Evolutionary conservation across 1,284 basidiomycete genomes (phyloP), one percentile per base, ranked within the genome.

Genomic region (Trichosporon ovoides): DNA sequence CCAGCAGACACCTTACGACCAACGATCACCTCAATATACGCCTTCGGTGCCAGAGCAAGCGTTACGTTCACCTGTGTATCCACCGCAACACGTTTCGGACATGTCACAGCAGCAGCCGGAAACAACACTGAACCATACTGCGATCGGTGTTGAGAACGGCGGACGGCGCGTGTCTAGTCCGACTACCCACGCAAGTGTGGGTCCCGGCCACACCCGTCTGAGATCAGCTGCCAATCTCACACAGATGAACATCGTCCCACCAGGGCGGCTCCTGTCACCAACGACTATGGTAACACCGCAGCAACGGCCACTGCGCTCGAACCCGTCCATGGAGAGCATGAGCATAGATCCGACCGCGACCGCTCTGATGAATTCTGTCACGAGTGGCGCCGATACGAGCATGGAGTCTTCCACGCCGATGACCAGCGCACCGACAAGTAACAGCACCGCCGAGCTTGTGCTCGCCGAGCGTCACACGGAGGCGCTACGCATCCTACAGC

Each of bases 401-500:
- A 31, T 48, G 14, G 43, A 48, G 28, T 16, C 24, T 2, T 28
- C 43, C 14, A 31, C 43, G 3, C 46, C 48, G 9, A 49, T 38
- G 12, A 18, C 48, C 10, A 24, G 36, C 13, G 36, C 18, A 9
- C 28, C 48, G 3, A 31, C 55, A 2, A 49, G 35, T 13, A 37
- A 48, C 19, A 56, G 48, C 37, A 56, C 55, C 11, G 48, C 55
- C 9, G 55, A 38, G 6, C 48, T 49, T 7, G 22, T 48, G 5
- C 48, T 18, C 43, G 56, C 67, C 3, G 69, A 73, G 59, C 46
- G 73, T 6, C 60, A 67, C 33, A 73, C 71, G 6, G 63, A 72
- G 40, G 73, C 72, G 4, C 63, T 75, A 13, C 28, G 69, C 3
- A 62, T 64, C 19, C 56, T 75, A 3, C 71, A 75, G 38, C 55